Conservation (phyloP, 108 stramenopile species). For the Cyclotella sp. region DNA sequence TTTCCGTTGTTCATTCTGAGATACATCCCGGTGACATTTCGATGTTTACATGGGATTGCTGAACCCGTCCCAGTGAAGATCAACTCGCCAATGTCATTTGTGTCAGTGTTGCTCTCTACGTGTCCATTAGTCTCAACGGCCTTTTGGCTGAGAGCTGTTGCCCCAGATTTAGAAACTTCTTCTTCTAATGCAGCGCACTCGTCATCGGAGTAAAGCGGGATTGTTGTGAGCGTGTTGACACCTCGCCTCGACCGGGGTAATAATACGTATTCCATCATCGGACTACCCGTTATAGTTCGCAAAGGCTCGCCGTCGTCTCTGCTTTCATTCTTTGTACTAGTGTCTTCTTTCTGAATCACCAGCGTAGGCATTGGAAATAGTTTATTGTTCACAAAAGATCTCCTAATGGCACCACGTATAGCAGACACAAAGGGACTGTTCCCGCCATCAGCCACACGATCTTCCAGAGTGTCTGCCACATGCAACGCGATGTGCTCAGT, state of each 20-base stretch:
- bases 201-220: conserved; percentile 28
- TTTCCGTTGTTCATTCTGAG: conserved; percentile 66
- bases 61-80: conserved; percentile 97
- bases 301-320: neutral
- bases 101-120: neutral
- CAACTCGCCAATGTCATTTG: conserved; percentile 56
- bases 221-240: conserved; percentile 35
- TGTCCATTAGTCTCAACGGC: neutral
- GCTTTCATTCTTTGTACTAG: neutral
- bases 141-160: conserved; percentile 27
- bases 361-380: conserved; percentile 54
- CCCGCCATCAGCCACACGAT: conserved; percentile 9
- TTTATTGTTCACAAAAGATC: conserved; percentile 53
- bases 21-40: conserved; percentile 95
- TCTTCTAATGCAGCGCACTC: conserved; percentile 20
- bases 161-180: conserved; percentile 37
- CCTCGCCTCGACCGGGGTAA: conserved; percentile 64
- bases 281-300: conserved; percentile 47
- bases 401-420: conserved; percentile 51
- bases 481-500: conserved; percentile 65
- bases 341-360: neutral
- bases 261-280: conserved; percentile 70
- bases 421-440: conserved; percentile 68
- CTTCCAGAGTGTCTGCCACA: conserved; percentile 42
- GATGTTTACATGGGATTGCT: conserved; percentile 96